phyloP scores from a whole-genome alignment of 495 filamentous ascomycete species.

The Trichoderma reesei region DNA sequence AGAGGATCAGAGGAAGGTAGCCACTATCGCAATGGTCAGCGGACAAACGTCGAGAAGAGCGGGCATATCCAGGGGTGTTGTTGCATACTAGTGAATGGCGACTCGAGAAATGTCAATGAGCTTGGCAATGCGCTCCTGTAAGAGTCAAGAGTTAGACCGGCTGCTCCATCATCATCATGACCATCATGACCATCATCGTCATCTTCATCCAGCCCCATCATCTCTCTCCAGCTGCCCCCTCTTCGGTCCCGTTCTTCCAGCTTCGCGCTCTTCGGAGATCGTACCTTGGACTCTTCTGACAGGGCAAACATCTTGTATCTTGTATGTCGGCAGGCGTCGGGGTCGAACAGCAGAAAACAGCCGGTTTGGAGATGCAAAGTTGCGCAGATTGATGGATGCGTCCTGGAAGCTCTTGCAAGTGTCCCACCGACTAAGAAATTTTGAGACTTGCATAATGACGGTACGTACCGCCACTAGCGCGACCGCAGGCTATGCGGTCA shows the following conservation, averaged over 20 bases:
- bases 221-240: neutral
- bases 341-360: neutral
- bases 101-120: constrained; percentile 89
- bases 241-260: neutral
- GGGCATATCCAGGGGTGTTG: neutral
- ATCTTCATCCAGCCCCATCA: neutral
- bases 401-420: neutral
- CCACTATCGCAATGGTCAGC: constrained; percentile 52
- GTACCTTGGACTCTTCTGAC: constrained; percentile 93
- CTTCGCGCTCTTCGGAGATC: constrained; percentile 4
- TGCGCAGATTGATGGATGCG: constrained; percentile 3
- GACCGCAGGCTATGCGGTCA: neutral
- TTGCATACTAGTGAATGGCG: constrained; percentile 86
- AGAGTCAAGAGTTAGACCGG: neutral
- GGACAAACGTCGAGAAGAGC: constrained; percentile 9
- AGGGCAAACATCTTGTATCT: constrained; percentile 63
- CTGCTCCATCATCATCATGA: neutral
- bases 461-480: neutral
- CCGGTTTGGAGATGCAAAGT: too few relatives aligned
- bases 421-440: constrained; percentile 7
- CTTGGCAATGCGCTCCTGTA: constrained; percentile 88
- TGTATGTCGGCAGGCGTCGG: neutral
- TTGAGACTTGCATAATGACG: neutral
- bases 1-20: constrained; percentile 93
- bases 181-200: neutral